Conservation (phyloP, 768 basidiomycete genomes). For the Auricularia sp. region DNA sequence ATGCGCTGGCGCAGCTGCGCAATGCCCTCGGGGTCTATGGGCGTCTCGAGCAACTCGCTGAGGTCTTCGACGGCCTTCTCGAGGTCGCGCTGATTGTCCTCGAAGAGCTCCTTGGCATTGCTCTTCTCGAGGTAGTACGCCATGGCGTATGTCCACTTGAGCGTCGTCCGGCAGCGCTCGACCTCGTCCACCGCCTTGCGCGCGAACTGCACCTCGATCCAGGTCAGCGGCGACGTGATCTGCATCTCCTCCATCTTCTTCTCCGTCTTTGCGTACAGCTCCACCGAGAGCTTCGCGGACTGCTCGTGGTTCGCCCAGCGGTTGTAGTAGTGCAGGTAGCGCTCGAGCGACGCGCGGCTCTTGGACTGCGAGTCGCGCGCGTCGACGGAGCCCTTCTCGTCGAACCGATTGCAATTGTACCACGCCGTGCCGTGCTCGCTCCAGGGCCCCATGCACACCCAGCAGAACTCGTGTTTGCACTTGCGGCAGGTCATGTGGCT, state of each 20-base stretch:
- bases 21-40: constrained; percentile 78
- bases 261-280: constrained; percentile 90
- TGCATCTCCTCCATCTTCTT: constrained; percentile 99
- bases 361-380: constrained; percentile 87
- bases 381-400: constrained; percentile 80
- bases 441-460: constrained; percentile 99
- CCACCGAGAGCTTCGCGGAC: constrained; percentile 90
- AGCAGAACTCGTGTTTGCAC: constrained; percentile 97
- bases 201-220: constrained; percentile 99
- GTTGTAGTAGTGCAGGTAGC: constrained; percentile 98
- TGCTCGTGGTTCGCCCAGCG: constrained; percentile 99
- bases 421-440: constrained; percentile 92
- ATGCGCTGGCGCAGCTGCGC: constrained; percentile 78
- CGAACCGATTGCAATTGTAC: constrained; percentile 97
- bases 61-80: constrained; percentile 93
- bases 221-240: constrained; percentile 78
- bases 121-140: constrained; percentile 88
- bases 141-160: constrained; percentile 99
- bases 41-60: constrained; percentile 86
- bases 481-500: constrained; percentile 99
- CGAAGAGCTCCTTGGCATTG: constrained; percentile 91
- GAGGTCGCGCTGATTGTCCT: constrained; percentile 93
- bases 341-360: constrained; percentile 82
- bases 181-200: constrained; percentile 95
- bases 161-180: constrained; percentile 81